Conservation (phyloP, 257 asterid species). For the Rehmannia glutinosa region DNA sequence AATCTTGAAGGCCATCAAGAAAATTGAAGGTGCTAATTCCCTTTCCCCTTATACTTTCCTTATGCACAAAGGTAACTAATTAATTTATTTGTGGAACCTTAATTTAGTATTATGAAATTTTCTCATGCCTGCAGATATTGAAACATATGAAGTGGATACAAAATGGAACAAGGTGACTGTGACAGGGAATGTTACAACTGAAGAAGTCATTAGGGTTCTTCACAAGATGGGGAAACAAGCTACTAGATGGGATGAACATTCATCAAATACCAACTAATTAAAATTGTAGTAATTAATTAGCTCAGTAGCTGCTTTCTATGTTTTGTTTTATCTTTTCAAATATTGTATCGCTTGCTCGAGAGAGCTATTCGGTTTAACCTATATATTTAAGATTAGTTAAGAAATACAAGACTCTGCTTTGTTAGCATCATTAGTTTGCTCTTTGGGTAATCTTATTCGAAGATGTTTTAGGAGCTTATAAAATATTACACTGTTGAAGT, state of each 20-base stretch:
- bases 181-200: constrained; percentile 71
- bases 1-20: constrained; percentile 89
- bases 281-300: background rate
- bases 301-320: background rate
- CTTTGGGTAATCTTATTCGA: too few relatives aligned
- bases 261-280: background rate
- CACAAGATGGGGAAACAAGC: constrained; percentile 84
- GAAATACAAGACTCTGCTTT: too few relatives aligned
- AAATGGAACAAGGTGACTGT: constrained; percentile 67
- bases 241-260: constrained; percentile 39
- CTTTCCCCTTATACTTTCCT: too few relatives aligned
- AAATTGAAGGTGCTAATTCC: constrained; percentile 75
- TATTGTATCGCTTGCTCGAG: too few relatives aligned
- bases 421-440: too few relatives aligned
- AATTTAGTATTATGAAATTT: too few relatives aligned
- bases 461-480: too few relatives aligned
- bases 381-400: background rate
- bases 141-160: constrained; percentile 66
- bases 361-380: background rate
- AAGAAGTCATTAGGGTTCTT: constrained; percentile 60
- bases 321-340: background rate
- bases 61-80: too few relatives aligned
- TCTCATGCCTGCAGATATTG: constrained; percentile 53
- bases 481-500: too few relatives aligned
- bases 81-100: too few relatives aligned